These are phyloP conservation scores for Lentinula lateritia DNA, from an alignment of 768 basidiomycete genomes.

Conservation along the genomic window DNA sequence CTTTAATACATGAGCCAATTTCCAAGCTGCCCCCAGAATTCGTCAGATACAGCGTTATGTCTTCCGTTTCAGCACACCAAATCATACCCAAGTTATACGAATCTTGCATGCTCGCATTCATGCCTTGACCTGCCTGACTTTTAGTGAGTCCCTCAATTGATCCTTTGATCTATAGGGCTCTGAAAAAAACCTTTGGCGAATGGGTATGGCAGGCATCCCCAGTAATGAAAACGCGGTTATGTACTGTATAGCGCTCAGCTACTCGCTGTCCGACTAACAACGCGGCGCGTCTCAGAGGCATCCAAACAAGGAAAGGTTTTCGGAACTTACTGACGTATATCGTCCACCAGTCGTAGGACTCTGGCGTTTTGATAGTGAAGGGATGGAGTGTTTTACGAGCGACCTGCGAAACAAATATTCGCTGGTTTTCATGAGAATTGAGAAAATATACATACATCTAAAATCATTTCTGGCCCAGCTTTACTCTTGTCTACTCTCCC, in stretches of 20 bases:
- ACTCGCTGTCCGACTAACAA: constrained; percentile 67
- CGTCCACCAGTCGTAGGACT: constrained; percentile 67
- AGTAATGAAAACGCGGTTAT: constrained; percentile 69
- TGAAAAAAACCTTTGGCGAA: constrained; percentile 51
- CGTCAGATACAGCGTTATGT: background rate
- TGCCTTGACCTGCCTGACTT: constrained; percentile 50
- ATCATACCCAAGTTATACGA: constrained; percentile 57
- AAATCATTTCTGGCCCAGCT: constrained; percentile 42
- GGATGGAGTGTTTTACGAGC: constrained; percentile 53
- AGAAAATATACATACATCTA: constrained; percentile 36
- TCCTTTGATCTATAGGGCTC: background rate
- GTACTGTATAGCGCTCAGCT: constrained; percentile 52
- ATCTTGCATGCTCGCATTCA: constrained; percentile 77
- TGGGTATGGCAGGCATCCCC: constrained; percentile 74
- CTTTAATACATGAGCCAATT: constrained; percentile 49
- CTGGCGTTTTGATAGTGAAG: constrained; percentile 42
- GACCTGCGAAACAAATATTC: constrained; percentile 28
- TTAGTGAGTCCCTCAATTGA: background rate
- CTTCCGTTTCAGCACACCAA: background rate
- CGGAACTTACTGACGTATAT: constrained; percentile 54
- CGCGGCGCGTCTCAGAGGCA: no score
- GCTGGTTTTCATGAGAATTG: background rate
- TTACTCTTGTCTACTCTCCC: constrained; percentile 51
- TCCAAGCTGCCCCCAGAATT: constrained; percentile 41
- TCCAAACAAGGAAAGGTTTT: no score